These are phyloP conservation scores for Jatropha curcas DNA, from an alignment of 345 rosid species.

Conservation along the genomic window DNA sequence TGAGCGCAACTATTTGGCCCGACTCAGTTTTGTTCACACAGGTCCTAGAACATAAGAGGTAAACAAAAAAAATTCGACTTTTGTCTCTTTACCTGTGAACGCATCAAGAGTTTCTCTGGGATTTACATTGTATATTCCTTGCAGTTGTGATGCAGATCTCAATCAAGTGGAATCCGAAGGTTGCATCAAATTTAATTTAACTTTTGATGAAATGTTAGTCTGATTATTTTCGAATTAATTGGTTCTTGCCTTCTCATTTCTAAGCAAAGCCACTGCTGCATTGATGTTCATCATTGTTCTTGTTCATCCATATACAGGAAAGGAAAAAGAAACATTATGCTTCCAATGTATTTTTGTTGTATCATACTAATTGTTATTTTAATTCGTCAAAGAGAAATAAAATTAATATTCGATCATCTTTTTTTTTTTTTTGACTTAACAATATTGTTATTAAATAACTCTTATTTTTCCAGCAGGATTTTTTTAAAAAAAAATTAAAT, in stretches of 20 bases:
- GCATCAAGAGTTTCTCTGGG: background rate
- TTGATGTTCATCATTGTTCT: no score
- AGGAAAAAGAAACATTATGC: no score
- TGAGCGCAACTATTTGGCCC: slow-evolving; percentile 71
- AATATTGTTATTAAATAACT: no score
- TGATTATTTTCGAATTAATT: background rate
- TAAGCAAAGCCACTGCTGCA: no score
- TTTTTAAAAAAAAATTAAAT: no score
- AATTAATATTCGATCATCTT: no score
- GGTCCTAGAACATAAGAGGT: slow-evolving; percentile 28
- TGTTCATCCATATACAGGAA: background rate
- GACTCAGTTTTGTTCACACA: slow-evolving; percentile 63
- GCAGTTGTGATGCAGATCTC: background rate
- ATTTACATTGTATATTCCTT: background rate
- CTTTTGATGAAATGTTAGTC: background rate
- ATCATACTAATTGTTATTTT: no score
- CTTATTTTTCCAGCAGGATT: no score
- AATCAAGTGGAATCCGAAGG: background rate
- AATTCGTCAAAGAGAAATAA: no score
- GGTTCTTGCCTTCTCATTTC: no score
- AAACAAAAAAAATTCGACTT: background rate
- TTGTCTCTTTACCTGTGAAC: no score
- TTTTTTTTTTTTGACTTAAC: no score
- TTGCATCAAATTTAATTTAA: background rate
- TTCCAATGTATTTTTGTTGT: background rate